Percentiles rank a stretch among this genome's conserved stretches.
phyloP scores from a whole-genome alignment of 2,329 filamentous ascomycete species.

The Hypoxylon sp. region DNA sequence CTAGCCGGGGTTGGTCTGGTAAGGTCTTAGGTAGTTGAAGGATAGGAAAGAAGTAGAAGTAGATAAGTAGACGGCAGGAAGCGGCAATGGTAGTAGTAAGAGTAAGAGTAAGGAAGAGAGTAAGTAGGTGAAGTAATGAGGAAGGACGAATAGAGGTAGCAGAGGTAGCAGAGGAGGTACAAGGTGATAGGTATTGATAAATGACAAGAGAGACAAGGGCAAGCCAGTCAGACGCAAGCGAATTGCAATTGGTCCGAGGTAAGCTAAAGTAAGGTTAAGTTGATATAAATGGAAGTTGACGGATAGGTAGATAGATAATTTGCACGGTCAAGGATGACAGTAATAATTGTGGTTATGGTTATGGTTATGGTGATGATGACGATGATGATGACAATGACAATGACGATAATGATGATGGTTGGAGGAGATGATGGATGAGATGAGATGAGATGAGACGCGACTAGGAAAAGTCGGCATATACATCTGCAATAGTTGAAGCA shows the following conservation, averaged over 20 bases:
- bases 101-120: constrained; percentile 1
- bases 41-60: constrained; percentile 12
- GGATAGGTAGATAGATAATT: no score
- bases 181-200: constrained; percentile 13
- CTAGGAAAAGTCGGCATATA: constrained; percentile 20
- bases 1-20: constrained; percentile 31
- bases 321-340: no score
- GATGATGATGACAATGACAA: constrained; percentile 3
- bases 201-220: constrained; percentile 1
- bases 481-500: constrained; percentile 4
- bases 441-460: constrained; percentile 17
- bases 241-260: no score
- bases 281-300: no score
- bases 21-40: constrained; percentile 8
- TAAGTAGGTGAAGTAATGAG: constrained; percentile 1
- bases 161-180: constrained; percentile 3
- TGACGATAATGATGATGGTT: constrained; percentile 3
- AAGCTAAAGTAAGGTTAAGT: no score
- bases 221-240: no score
- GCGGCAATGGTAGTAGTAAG: no score
- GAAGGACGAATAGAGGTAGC: background rate
- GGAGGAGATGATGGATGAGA: background rate
- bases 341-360: no score
- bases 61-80: constrained; percentile 5
- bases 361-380: constrained; percentile 5